Conservation (phyloP, 495 filamentous ascomycete genomes). For the Copromyces sp. region DNA sequence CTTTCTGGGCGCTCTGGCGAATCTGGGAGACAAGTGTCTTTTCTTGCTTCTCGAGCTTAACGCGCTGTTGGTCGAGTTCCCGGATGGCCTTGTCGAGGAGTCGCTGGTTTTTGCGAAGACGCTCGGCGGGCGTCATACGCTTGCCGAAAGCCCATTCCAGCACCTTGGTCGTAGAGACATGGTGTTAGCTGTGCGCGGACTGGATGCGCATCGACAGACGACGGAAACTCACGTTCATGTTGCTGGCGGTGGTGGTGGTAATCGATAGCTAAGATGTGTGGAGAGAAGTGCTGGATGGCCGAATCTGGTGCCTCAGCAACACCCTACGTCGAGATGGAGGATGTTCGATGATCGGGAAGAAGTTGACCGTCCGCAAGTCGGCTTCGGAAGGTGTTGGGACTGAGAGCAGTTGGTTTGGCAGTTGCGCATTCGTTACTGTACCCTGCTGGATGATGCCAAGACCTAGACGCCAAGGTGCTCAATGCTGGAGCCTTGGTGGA, state of each 20-base stretch:
- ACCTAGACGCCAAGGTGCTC: background rate
- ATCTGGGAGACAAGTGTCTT: slow-evolving; percentile 93
- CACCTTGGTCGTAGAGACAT: slow-evolving; percentile 49
- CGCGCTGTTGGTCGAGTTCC: slow-evolving; percentile 84
- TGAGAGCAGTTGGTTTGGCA: background rate
- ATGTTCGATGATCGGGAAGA: background rate
- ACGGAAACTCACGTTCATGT: slow-evolving; percentile 27
- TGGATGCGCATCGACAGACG: background rate
- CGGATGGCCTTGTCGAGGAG: slow-evolving; percentile 94
- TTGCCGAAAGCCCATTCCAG: slow-evolving; percentile 98
- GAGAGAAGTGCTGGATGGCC: background rate
- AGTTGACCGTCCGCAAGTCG: background rate
- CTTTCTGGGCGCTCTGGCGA: slow-evolving; percentile 95
- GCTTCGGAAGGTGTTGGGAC: background rate
- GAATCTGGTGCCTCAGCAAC: background rate
- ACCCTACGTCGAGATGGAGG: background rate
- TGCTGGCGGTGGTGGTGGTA: background rate
- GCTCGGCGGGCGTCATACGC: slow-evolving; percentile 94
- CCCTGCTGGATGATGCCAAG: background rate
- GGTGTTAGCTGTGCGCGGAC: background rate
- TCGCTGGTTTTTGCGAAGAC: slow-evolving; percentile 91
- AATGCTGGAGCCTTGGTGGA: background rate
- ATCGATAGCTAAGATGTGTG: background rate
- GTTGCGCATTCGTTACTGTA: background rate
- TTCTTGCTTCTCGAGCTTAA: slow-evolving; percentile 95